Evolutionary conservation across 805 yeast genomes (phyloP), one percentile per base, ranked within the genome.

Genomic region (Suhomyces sp.): DNA sequence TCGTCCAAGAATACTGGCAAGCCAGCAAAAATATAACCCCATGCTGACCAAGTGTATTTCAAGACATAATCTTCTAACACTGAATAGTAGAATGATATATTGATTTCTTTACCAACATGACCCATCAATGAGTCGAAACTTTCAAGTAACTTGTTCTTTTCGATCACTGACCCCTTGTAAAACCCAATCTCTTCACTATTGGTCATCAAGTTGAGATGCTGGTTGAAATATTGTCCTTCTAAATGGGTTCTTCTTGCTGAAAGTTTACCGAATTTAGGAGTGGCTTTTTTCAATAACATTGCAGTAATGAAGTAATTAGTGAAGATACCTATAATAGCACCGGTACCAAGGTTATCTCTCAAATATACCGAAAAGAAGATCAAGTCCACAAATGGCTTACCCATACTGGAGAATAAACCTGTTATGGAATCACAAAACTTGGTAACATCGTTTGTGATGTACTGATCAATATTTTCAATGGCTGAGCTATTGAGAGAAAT

Each of bases 111-210:
- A 29, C 70, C 59, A 37, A 78, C 63, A 43, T 81, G 87, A 19
- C 62, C 57, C 47, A 69, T 58, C 45, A 90, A 70, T 25, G 68
- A 69, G 13, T 66, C 56, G 54, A 83, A 88, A 12, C 83, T 72
- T 25, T 69, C 70, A 22, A 60, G 63, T 33, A 88, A 76, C 50
- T 84, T 84, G 6, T 61, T 51, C 51, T 81, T 83, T 59, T 90
- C 97, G 40, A 88, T 75, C 9, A 70, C 66, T 0, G 91, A 81
- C 14, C 98, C 98, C 54, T 88, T 88, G 57, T 88, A 90, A 54
- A 90, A 90, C 0, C 96, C 95, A 49, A 90, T 88, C 56, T 90
- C 97, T 63, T 90, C 98, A 52, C 88, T 82, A 52, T 90, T 90
- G 39, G 83, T 82, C 53, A 88, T 88, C 56, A 90, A 71, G 52